Conservation (phyloP, 129 eudicot genomes). For the Tagetes erecta region DNA sequence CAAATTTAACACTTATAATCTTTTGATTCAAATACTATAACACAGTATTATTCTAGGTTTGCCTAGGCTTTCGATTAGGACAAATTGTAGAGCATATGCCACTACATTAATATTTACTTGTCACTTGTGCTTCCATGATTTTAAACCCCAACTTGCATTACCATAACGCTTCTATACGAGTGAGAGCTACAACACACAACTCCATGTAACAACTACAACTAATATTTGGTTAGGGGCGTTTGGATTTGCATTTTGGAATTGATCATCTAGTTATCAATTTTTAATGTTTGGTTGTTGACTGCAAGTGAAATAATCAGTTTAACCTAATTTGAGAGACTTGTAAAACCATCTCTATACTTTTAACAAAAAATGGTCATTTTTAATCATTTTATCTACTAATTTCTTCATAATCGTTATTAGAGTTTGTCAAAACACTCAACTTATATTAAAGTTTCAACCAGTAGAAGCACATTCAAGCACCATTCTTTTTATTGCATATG, state of each 20-base stretch:
- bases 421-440: too few species aligned
- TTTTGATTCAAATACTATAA: neutral
- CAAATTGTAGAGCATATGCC: neutral
- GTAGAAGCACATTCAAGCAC: neutral
- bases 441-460: neutral
- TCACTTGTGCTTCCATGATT: neutral
- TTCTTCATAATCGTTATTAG: too few species aligned
- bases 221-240: neutral
- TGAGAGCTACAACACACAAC: neutral
- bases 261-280: neutral
- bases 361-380: neutral
- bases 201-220: neutral
- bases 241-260: neutral
- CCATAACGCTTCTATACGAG: neutral
- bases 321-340: neutral
- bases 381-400: neutral
- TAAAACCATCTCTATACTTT: neutral
- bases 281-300: conserved; percentile 3
- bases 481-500: neutral
- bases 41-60: neutral
- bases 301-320: neutral
- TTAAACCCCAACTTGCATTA: neutral
- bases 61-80: neutral
- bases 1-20: neutral
- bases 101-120: too few species aligned